A percentile compares a stretch with the other conserved stretches of the same genome.
Evolutionary conservation across 116 monocot genomes (phyloP).

Genomic region (Posidonia oceanica): DNA sequence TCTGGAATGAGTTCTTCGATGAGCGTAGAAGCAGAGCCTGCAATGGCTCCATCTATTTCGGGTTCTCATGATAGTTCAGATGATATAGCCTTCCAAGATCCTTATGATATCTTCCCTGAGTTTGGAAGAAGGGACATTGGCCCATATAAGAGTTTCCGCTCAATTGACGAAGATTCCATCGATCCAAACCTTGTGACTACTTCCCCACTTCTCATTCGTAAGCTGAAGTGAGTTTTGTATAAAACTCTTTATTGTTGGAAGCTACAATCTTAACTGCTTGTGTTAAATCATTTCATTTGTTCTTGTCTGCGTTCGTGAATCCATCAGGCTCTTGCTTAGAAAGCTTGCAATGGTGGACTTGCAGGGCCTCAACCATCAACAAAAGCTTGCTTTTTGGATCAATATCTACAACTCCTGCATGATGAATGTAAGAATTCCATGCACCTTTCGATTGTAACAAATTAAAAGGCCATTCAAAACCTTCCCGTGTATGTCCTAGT

Average conservation of each 20-base stretch:
- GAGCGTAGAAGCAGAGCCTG: constrained; percentile 6
- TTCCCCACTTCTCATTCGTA: constrained; percentile 19
- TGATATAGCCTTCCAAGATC: constrained; percentile 28
- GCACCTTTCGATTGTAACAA: background rate
- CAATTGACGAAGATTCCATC: constrained; percentile 31
- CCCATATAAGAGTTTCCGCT: constrained; percentile 47
- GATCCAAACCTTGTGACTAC: constrained; percentile 11
- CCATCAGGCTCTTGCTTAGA: constrained; percentile 40
- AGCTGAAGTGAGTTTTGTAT: constrained; percentile 49
- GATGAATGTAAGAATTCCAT: constrained; percentile 65
- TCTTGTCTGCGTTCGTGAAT: constrained; percentile 3
- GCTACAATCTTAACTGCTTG: no score
- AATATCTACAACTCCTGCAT: constrained; percentile 96
- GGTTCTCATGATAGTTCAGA: constrained; percentile 16
- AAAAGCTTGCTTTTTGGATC: constrained; percentile 99
- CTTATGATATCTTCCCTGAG: constrained; percentile 48
- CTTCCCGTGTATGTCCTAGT: no score
- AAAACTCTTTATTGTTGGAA: background rate
- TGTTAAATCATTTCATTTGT: background rate
- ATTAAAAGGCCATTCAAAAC: no score
- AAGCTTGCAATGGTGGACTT: constrained; percentile 69
- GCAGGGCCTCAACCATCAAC: constrained; percentile 55
- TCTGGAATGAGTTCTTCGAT: constrained; percentile 17
- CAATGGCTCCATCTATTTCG: constrained; percentile 33
- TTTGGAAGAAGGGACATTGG: constrained; percentile 80